Conservation (phyloP, 768 basidiomycete species). For the Lentinula sp. region DNA sequence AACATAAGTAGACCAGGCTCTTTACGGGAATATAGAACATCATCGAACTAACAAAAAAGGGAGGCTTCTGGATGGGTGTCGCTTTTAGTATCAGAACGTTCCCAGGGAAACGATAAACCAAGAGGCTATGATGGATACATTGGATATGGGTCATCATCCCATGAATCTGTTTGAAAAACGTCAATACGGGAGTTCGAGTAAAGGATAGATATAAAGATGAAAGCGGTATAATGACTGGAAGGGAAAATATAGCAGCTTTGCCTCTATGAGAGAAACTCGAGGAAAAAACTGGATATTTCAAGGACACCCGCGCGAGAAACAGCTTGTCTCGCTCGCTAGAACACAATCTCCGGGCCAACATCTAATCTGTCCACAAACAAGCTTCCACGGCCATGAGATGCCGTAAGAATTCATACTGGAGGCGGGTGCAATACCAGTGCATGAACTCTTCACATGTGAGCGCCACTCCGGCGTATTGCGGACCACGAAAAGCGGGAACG, state of each 20-base stretch:
- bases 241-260: neutral
- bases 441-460: no score
- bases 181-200: neutral
- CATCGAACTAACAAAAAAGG: neutral
- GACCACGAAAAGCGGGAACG: no score
- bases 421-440: no score
- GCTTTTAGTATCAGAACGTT: neutral
- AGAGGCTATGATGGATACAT: constrained; percentile 1
- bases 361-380: no score
- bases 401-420: no score
- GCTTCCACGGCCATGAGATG: no score
- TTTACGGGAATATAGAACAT: neutral
- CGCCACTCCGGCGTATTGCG: no score
- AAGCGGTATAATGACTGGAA: neutral
- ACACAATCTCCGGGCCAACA: no score
- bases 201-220: neutral
- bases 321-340: no score
- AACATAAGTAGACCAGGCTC: neutral
- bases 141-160: constrained; percentile 2
- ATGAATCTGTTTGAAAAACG: neutral
- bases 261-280: neutral
- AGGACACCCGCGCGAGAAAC: no score
- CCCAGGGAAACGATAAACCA: neutral
- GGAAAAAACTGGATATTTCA: neutral
- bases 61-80: neutral